Conservation (phyloP, 148 eudicot species). For the Camellia granthamiana region DNA sequence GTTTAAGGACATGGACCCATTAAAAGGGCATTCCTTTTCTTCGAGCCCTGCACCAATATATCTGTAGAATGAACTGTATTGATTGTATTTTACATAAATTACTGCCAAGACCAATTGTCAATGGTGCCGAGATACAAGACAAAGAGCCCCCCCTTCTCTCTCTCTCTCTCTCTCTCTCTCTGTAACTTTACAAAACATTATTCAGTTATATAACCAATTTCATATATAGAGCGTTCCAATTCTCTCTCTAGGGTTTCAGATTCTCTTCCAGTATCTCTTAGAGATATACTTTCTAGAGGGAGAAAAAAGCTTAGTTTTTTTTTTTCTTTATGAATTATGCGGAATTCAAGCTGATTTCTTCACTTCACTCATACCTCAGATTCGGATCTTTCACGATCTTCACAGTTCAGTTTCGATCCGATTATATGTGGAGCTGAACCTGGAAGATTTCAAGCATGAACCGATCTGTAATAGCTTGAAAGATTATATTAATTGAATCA, state of each 20-base stretch:
- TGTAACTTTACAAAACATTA: conserved; percentile 7
- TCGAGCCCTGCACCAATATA: neutral
- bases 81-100: neutral
- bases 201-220: neutral
- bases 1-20: neutral
- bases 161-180: conserved; percentile 3
- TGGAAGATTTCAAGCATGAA: conserved; percentile 3
- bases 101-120: neutral
- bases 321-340: conserved; percentile 1
- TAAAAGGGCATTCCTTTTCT: neutral
- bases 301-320: neutral
- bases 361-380: conserved; percentile 12
- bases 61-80: neutral
- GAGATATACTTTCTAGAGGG: conserved; percentile 1
- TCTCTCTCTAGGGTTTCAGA: conserved; percentile 43
- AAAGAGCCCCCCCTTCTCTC: neutral
- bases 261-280: conserved; percentile 7
- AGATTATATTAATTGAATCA: conserved; percentile 3
- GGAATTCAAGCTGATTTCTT: conserved; percentile 23
- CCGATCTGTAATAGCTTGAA: conserved; percentile 10
- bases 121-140: conserved; percentile 4
- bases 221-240: neutral
- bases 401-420: conserved; percentile 2
- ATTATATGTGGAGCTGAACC: conserved; percentile 8
- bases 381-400: conserved; percentile 16